phyloP scores from a whole-genome alignment of 352 stramenopile species.

The Globisporangium mamillatum region DNA sequence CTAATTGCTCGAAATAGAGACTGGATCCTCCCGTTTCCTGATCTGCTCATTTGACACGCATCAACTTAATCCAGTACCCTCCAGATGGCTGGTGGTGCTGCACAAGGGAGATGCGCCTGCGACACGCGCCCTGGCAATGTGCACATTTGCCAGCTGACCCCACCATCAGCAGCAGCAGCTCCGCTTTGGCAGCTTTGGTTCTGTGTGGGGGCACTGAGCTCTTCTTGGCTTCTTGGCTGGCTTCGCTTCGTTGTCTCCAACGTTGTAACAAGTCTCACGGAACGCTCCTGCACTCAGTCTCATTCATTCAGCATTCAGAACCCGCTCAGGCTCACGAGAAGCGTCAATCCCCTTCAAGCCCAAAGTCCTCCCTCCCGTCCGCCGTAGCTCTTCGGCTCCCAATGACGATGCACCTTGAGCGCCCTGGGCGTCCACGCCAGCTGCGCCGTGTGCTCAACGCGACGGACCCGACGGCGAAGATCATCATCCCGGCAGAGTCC shows the following conservation, averaged over 20 bases:
- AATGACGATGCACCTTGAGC: not conserved
- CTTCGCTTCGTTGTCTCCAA: not conserved
- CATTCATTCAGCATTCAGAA: not conserved
- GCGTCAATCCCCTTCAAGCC: too few species aligned
- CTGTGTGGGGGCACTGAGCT: not conserved
- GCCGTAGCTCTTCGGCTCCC: not conserved
- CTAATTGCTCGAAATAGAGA: not conserved
- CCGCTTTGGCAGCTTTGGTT: not conserved
- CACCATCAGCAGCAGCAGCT: not conserved
- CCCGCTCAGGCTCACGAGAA: not conserved
- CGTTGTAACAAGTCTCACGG: not conserved
- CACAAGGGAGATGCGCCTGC: not conserved
- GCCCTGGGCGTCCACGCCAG: not conserved
- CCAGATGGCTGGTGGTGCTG: not conserved
- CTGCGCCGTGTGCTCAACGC: conserved; percentile 14
- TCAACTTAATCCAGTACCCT: not conserved
- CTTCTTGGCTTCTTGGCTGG: not conserved
- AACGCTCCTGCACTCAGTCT: not conserved
- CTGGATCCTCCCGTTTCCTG: not conserved
- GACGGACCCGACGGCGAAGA: conserved; percentile 15
- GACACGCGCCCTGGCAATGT: not conserved
- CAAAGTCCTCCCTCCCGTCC: too few species aligned
- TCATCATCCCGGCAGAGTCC: conserved; percentile 17
- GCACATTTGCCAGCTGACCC: not conserved
- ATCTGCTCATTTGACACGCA: not conserved